These are phyloP conservation scores for Dendrobium chrysotoxum DNA, from an alignment of 106 monocot species.

Conservation along the genomic window DNA sequence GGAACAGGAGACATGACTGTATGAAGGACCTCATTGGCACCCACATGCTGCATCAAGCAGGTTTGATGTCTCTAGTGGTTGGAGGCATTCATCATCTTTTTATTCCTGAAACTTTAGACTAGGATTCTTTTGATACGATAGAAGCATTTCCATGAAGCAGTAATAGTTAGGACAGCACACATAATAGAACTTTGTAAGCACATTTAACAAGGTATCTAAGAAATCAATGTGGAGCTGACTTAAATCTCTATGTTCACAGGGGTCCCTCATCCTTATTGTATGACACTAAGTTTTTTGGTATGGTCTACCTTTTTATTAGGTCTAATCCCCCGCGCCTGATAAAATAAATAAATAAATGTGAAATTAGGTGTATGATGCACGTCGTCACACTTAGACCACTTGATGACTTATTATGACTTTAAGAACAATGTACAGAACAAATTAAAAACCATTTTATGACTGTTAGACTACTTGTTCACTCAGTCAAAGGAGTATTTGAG, in stretches of 20 bases:
- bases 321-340: neutral
- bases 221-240: neutral
- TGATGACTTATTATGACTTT: neutral
- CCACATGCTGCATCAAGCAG: neutral
- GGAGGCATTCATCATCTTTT: neutral
- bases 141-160: conserved; percentile 1
- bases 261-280: neutral
- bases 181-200: neutral
- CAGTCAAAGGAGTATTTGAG: neutral
- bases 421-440: neutral
- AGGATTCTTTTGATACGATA: neutral
- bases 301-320: neutral
- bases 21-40: neutral
- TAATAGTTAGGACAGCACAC: neutral
- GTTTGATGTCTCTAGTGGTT: neutral
- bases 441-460: neutral
- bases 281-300: neutral
- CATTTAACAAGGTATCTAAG: neutral
- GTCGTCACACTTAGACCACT: neutral
- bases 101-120: neutral
- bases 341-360: neutral
- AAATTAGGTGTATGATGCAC: neutral
- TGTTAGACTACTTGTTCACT: neutral
- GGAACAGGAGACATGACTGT: neutral
- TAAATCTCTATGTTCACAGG: neutral